Percentiles rank a stretch among this genome's conserved stretches.
Conservation (phyloP, 2,329 filamentous ascomycete species). For the Graphiopsis chlorocephala region DNA sequence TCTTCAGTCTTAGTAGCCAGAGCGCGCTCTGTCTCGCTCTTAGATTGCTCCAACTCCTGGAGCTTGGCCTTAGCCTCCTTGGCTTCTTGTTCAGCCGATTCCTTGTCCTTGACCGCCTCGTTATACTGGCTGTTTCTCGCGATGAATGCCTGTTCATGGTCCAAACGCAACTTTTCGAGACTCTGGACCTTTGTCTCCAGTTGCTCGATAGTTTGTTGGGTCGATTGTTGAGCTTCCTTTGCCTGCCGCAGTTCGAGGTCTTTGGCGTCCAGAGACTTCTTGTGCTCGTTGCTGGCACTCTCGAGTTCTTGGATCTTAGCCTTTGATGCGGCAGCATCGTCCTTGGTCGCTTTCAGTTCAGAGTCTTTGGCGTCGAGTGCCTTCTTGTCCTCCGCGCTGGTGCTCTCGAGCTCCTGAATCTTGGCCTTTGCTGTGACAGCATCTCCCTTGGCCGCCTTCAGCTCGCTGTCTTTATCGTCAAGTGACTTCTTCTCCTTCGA, state of each 20-base stretch:
- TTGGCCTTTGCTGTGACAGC: neutral
- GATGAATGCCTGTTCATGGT: slow-evolving; percentile 12
- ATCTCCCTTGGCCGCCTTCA: slow-evolving; percentile 15
- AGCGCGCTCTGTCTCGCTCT: slow-evolving; percentile 7
- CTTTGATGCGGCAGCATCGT: slow-evolving; percentile 2
- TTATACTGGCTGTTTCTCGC: neutral
- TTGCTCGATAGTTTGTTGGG: neutral
- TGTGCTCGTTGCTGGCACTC: slow-evolving; percentile 4
- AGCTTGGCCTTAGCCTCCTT: slow-evolving; percentile 2
- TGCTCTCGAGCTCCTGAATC: slow-evolving; percentile 15
- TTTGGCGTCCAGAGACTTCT: slow-evolving; percentile 3
- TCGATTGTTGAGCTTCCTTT: neutral
- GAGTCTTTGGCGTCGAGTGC: neutral
- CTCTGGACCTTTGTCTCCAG: neutral
- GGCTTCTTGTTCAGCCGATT: neutral
- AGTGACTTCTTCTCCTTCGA: neutral
- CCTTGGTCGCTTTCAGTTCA: neutral
- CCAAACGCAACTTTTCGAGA: slow-evolving; percentile 10
- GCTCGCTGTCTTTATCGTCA: neutral
- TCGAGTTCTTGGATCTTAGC: slow-evolving; percentile 14
- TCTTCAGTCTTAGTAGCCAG: neutral
- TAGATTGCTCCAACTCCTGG: slow-evolving; percentile 7
- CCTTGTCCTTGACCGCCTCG: neutral
- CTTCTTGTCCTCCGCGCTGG: slow-evolving; percentile 11
- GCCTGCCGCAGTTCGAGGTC: neutral